These are phyloP conservation scores for Friedmanniomyces simplex DNA, from an alignment of 495 filamentous ascomycete species.

Conservation along the genomic window DNA sequence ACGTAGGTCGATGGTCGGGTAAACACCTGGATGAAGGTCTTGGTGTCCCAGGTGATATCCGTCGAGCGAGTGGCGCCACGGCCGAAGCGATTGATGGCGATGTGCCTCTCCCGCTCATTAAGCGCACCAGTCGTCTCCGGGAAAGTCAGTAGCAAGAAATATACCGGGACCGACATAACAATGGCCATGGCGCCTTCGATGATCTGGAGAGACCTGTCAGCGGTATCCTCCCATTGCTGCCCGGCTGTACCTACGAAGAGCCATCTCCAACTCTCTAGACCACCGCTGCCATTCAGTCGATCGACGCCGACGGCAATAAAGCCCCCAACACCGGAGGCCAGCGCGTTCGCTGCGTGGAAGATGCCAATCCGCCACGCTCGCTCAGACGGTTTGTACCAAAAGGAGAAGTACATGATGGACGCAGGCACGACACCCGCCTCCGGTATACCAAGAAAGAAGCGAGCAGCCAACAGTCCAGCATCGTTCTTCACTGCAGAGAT, in stretches of 20 bases:
- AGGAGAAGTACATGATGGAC: slow-evolving; percentile 10
- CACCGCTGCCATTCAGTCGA: neutral
- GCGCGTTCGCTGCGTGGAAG: slow-evolving; percentile 6
- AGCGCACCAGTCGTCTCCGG: slow-evolving; percentile 4
- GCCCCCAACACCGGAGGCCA: neutral
- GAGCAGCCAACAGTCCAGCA: neutral
- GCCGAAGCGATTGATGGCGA: slow-evolving; percentile 15
- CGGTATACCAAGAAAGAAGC: slow-evolving; percentile 9
- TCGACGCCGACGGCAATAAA: slow-evolving; percentile 6
- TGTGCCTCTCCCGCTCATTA: slow-evolving; percentile 12
- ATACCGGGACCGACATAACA: neutral
- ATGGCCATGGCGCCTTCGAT: slow-evolving; percentile 8
- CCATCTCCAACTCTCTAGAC: slow-evolving; percentile 4
- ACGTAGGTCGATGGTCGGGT: neutral
- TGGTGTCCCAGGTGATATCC: slow-evolving; percentile 5
- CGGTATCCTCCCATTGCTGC: neutral
- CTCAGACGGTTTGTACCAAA: slow-evolving; percentile 13
- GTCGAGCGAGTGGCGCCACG: slow-evolving; percentile 8
- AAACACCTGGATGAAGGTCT: neutral
- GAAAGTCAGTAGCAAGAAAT: slow-evolving; percentile 6
- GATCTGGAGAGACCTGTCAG: neutral
- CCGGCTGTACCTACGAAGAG: neutral
- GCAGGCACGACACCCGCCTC: slow-evolving; percentile 4
- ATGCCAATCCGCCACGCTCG: slow-evolving; percentile 8
- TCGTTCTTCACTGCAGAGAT: slow-evolving; percentile 1